Conservation (phyloP, 2,329 filamentous ascomycete genomes). For the Ascochyta lentis region DNA sequence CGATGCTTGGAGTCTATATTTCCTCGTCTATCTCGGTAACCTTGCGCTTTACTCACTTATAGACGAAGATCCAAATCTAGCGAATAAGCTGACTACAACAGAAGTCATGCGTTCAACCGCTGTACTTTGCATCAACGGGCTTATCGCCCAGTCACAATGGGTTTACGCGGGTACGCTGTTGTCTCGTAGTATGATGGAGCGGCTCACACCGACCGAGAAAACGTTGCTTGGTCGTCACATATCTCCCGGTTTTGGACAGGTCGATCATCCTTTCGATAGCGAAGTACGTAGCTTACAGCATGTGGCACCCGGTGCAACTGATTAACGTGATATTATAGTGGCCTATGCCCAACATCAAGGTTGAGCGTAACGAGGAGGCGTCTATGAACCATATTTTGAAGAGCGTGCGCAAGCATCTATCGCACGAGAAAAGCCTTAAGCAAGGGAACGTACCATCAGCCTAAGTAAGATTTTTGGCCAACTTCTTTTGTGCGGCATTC, state of each 20-base stretch:
- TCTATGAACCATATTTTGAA: slow-evolving; percentile 9
- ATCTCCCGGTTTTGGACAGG: not conserved
- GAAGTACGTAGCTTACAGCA: not conserved
- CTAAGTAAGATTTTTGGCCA: not conserved
- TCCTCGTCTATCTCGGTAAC: slow-evolving; percentile 11
- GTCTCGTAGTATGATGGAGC: slow-evolving; percentile 7
- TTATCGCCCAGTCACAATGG: slow-evolving; percentile 3
- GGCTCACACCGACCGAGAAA: slow-evolving; percentile 3
- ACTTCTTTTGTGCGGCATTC: not conserved
- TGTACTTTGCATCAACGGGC: slow-evolving; percentile 6
- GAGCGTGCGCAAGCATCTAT: slow-evolving; percentile 1
- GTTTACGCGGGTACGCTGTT: slow-evolving; percentile 6
- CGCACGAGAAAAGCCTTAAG: not conserved
- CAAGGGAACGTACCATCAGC: not conserved
- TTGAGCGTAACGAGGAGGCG: slow-evolving; percentile 4
- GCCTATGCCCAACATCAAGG: slow-evolving; percentile 13
- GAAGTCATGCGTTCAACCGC: slow-evolving; percentile 4
- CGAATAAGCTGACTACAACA: not conserved
- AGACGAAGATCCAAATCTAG: not conserved
- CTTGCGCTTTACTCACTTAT: slow-evolving; percentile 3
- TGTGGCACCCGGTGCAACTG: not conserved
- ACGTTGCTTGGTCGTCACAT: not conserved
- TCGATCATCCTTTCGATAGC: slow-evolving; percentile 11
- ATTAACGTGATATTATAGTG: slow-evolving; percentile 1
- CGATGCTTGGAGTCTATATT: slow-evolving; percentile 7